A percentile compares a stretch with the other conserved stretches of the same genome.
phyloP scores from a whole-genome alignment of 805 yeast genomes.

The Schwanniomyces polymorphus region DNA sequence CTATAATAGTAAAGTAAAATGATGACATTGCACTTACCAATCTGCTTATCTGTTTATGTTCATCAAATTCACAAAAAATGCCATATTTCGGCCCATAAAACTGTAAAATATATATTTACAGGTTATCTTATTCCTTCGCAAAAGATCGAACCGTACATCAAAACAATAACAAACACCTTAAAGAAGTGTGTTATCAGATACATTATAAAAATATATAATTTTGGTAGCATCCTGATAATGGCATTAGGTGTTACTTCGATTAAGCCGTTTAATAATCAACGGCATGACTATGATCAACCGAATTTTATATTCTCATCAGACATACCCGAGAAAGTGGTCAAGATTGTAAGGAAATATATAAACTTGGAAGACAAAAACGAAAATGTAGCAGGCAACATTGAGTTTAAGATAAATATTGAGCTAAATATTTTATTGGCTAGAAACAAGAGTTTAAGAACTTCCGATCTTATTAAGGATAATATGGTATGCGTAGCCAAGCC shows the following conservation, averaged over 20 bases:
- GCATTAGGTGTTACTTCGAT: constrained; percentile 2
- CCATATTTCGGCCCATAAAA: neutral
- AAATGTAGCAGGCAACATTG: constrained; percentile 12
- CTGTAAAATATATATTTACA: neutral
- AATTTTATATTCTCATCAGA: constrained; percentile 39
- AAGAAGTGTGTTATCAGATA: neutral
- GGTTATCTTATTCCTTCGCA: neutral
- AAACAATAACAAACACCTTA: neutral
- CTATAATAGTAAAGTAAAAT: constrained; percentile 86
- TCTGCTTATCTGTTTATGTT: neutral
- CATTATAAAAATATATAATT: neutral
- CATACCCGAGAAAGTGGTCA: constrained; percentile 23
- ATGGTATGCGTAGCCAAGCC: constrained; percentile 31
- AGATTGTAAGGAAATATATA: constrained; percentile 1
- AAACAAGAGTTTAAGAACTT: constrained; percentile 26
- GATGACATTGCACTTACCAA: constrained; percentile 47
- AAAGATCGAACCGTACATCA: neutral
- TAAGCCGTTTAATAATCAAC: constrained; percentile 1
- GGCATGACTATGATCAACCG: constrained; percentile 33
- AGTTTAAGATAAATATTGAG: constrained; percentile 30
- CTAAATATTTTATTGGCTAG: constrained; percentile 34
- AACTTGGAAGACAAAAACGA: constrained; percentile 1
- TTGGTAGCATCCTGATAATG: neutral
- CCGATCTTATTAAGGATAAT: constrained; percentile 33
- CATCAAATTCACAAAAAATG: neutral